Conservation (phyloP, 257 asterid genomes). For the Verbena officinalis region DNA sequence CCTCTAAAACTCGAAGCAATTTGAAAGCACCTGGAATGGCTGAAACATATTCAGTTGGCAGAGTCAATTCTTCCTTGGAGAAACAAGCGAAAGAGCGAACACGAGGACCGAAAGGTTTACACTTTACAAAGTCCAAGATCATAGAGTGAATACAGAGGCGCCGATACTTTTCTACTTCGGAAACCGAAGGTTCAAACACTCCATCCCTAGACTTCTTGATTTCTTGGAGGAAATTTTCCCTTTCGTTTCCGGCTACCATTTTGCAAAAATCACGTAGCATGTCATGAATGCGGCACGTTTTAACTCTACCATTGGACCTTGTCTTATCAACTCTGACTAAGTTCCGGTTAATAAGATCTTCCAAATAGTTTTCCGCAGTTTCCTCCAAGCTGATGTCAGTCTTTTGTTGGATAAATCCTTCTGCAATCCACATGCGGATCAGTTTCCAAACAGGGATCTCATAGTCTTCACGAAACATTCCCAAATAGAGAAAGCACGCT, state of each 20-base stretch:
- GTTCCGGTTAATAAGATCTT: too few species aligned
- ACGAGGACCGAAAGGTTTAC: slow-evolving; percentile 33
- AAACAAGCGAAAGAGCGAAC: slow-evolving; percentile 45
- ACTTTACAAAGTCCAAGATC: slow-evolving; percentile 24
- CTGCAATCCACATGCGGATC: slow-evolving; percentile 48
- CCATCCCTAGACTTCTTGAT: slow-evolving; percentile 35
- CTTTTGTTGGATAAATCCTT: slow-evolving; percentile 42
- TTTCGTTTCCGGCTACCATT: slow-evolving; percentile 26
- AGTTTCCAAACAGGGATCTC: slow-evolving; percentile 45
- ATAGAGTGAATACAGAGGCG: slow-evolving; percentile 48
- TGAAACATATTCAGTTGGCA: slow-evolving; percentile 26
- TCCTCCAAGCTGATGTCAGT: too few species aligned
- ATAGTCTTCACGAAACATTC: slow-evolving; percentile 44
- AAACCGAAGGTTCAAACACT: slow-evolving; percentile 28
- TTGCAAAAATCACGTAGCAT: too few species aligned
- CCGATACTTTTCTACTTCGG: slow-evolving; percentile 16
- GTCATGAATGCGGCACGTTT: too few species aligned
- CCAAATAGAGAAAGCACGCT: too few species aligned
- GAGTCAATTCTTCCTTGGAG: slow-evolving; percentile 26
- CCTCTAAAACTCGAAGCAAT: slow-evolving; percentile 46
- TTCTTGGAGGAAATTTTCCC: slow-evolving; percentile 43
- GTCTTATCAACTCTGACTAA: too few species aligned
- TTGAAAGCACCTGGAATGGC: slow-evolving; percentile 40
- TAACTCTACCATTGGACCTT: too few species aligned
- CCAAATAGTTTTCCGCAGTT: slow-evolving; percentile 34